Evolutionary conservation across 2,329 filamentous ascomycete genomes (phyloP), one percentile per base, ranked within the genome.

Genomic region (Nothophoma quercina): DNA sequence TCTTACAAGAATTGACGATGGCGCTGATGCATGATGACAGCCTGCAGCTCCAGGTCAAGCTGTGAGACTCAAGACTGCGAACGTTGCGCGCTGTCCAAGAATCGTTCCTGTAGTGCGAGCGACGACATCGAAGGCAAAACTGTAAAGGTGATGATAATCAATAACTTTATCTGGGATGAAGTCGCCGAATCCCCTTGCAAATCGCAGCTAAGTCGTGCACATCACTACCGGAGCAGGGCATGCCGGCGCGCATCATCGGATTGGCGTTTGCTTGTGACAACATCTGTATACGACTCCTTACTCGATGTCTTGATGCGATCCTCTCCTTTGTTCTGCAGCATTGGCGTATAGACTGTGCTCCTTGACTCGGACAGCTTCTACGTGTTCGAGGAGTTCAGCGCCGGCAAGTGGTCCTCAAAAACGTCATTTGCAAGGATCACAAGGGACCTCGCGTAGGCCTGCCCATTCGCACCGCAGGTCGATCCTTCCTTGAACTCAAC

Each of bases 1-100:
- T 23, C 43, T 46, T 56, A 56, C 62, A 64, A 65, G 55, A 64
- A 51, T 61, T 60, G 51, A 55, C 63, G 60, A 57, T n/a, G n/a
- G n/a, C n/a, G n/a, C n/a, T n/a, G n/a, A n/a, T n/a, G n/a, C n/a
- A n/a, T n/a, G n/a, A n/a, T n/a, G n/a, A n/a, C n/a, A n/a, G n/a
- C 15, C 39, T n/a, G 19, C 2, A 28, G 7, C 51, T 50, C 43
- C 45, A 60, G 48, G 47, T 42, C 48, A 39, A 30, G 38, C 25
- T 41, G 56, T 48, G 40, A 51, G 40, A 51, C 18, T 22, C 19
- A 25, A 22, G 23, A 28, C 28, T 29, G 21, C 12, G 38, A 34
- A 40, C 32, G 16, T 19, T 28, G 38, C 43, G 22, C 15, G 21
- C 15, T 21, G 30, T 29, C 22, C 15, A 34, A 19, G 22, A 21